phyloP scores from a whole-genome alignment of 345 rosid species.

The Syzygium aromaticum region DNA sequence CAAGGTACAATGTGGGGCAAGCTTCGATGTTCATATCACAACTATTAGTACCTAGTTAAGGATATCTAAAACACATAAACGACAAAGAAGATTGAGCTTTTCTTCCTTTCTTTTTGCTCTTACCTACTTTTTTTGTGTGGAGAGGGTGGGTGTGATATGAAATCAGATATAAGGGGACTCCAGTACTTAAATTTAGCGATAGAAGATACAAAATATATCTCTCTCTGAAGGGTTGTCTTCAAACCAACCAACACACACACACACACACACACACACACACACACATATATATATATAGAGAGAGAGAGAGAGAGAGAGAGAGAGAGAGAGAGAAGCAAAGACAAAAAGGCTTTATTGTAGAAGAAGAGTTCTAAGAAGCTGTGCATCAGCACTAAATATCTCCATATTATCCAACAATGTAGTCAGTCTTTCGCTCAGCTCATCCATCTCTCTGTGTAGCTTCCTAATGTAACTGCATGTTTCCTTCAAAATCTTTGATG shows the following conservation, averaged over 20 bases:
- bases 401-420: not conserved
- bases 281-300: no score
- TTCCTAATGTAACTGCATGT: slow-evolving; percentile 7
- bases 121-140: not conserved
- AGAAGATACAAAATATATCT: not conserved
- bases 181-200: not conserved
- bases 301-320: not conserved
- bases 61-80: not conserved
- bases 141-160: not conserved
- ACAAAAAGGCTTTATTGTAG: not conserved
- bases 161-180: not conserved
- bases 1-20: not conserved
- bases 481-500: slow-evolving; percentile 6
- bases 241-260: not conserved
- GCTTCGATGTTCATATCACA: not conserved
- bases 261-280: not conserved
- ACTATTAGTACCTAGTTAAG: not conserved
- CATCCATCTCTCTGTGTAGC: slow-evolving; percentile 11
- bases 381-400: not conserved
- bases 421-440: slow-evolving; percentile 2
- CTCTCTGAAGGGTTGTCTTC: not conserved
- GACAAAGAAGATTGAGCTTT: not conserved
- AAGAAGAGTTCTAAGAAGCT: not conserved
- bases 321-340: not conserved
- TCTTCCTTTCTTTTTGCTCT: not conserved